Conservation (phyloP, 805 yeast genomes). For the Pichia ethanolica region DNA sequence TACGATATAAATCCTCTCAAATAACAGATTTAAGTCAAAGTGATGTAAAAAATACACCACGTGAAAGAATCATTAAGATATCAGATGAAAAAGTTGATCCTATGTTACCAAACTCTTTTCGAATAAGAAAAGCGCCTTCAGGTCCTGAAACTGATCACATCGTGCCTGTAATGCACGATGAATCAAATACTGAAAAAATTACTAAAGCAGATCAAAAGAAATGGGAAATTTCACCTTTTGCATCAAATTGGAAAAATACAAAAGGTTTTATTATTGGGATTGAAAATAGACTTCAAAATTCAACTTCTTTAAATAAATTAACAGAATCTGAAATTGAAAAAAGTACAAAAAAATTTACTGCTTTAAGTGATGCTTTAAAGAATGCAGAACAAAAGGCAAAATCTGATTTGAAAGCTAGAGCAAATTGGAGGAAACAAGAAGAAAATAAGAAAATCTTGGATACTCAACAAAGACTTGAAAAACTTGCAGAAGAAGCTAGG, state of each 20-base stretch:
- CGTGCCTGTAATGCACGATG: slow-evolving; percentile 58
- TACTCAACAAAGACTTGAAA: slow-evolving; percentile 44
- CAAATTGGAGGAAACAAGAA: slow-evolving; percentile 37
- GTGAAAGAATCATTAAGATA: slow-evolving; percentile 49
- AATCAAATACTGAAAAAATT: slow-evolving; percentile 40
- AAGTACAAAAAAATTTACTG: slow-evolving; percentile 38
- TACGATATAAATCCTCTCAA: slow-evolving; percentile 37
- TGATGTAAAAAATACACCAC: slow-evolving; percentile 13
- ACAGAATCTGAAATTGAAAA: slow-evolving; percentile 35
- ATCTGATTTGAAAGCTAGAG: slow-evolving; percentile 45
- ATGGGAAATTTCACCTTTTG: slow-evolving; percentile 87
- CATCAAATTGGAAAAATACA: slow-evolving; percentile 94
- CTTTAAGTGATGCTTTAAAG: slow-evolving; percentile 64
- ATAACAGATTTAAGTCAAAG: slow-evolving; percentile 20
- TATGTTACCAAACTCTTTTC: slow-evolving; percentile 73
- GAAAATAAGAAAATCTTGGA: slow-evolving; percentile 33
- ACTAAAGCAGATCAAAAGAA: slow-evolving; percentile 66
- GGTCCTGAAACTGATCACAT: slow-evolving; percentile 51
- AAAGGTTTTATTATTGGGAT: slow-evolving; percentile 79
- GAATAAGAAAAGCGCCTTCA: slow-evolving; percentile 63
- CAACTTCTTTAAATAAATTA: slow-evolving; percentile 16
- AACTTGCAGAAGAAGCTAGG: slow-evolving; percentile 44
- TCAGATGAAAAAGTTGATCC: slow-evolving; percentile 73
- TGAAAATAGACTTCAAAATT: slow-evolving; percentile 66
- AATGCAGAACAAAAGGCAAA: slow-evolving; percentile 58